Base-by-base conservation (phyloP, 148 eudicot genomes). In the Heliamphora exappendiculata region DNA sequence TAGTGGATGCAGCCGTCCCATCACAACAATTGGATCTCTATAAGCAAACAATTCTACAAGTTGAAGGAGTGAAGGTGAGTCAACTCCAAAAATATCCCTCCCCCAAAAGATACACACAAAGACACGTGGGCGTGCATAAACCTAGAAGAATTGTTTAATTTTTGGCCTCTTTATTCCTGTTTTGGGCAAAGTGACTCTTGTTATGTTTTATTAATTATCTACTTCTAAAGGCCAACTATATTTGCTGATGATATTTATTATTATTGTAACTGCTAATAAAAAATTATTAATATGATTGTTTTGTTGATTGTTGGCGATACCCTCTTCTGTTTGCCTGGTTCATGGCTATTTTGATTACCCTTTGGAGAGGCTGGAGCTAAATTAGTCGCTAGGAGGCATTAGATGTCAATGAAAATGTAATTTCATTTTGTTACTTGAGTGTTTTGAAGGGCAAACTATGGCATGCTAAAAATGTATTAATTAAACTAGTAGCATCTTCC, bases 1-100 rank as follows among this genome's bases (percentile, higher is more conserved):
- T 96, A 82, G 99, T 96, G 60, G 99, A 96, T 90, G 99, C 99
- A 75, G 99, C 99, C 44, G 71, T 93, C 64, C 97, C 98, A n/a
- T 85, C 86, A 26, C 79, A 88, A 50, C 70, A 78, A 57, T 82
- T 96, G 88, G 93, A 96, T 70, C 92, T 89, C 76, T 81, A 84
- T 82, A 88, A 82, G 78, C 82, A 83, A 78, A 84, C 92, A 24
- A 90, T 93, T 75, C 78, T 88, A 24, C 85, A 85, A 69, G 91
- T 93, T 69, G 94, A 91, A 80, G 98, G 93, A 78, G 98, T 96
- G 71, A 87, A 93, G 93, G 99, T 83, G 78, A 79, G 82, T 66
- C 64, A 57, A 28, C 7, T 17, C 57, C 10, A 33, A 29, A 13
- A 6, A 45, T 2, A 44, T 5, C 50, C 50, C 13, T 2, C 50